Conservation (phyloP, 2,329 filamentous ascomycete genomes). For the Epichloe coenophiala region DNA sequence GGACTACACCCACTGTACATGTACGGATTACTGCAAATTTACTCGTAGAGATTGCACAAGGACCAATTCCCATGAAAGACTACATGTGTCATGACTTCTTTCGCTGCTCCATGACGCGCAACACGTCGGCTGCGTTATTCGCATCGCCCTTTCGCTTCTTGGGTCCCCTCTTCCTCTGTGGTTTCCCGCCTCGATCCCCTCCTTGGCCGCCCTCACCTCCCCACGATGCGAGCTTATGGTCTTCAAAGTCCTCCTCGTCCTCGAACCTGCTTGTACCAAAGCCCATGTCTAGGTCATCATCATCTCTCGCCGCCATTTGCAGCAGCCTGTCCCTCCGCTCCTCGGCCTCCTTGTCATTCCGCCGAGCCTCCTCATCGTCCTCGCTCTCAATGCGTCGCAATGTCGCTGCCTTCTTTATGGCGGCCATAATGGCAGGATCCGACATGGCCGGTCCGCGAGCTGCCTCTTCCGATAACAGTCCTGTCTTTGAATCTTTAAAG, state of each 20-base stretch:
- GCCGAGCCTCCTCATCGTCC: constrained; percentile 20
- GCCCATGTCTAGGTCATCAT: constrained; percentile 85
- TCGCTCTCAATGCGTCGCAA: constrained; percentile 35
- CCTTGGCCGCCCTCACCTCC: constrained; percentile 36
- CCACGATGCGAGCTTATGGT: constrained; percentile 54
- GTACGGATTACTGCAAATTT: no score
- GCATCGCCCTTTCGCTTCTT: constrained; percentile 69
- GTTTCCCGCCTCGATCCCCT: constrained; percentile 26
- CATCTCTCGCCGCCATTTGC: constrained; percentile 60
- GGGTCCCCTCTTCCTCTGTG: constrained; percentile 53
- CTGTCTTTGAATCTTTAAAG: constrained; percentile 45
- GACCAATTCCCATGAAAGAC: no score
- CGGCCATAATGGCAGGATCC: constrained; percentile 70
- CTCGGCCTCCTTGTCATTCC: constrained; percentile 41
- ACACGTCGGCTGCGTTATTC: constrained; percentile 68
- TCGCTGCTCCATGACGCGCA: constrained; percentile 59
- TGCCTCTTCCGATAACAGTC: constrained; percentile 38
- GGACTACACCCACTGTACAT: no score
- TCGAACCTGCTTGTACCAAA: constrained; percentile 81
- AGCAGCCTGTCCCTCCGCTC: constrained; percentile 64
- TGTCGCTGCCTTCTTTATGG: constrained; percentile 70
- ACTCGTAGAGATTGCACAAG: no score
- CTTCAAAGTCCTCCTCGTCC: constrained; percentile 74
- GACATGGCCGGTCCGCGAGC: constrained; percentile 40
- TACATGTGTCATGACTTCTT: constrained; percentile 20